Base-by-base conservation (phyloP, 768 basidiomycete genomes). In the Suillus placidus region DNA sequence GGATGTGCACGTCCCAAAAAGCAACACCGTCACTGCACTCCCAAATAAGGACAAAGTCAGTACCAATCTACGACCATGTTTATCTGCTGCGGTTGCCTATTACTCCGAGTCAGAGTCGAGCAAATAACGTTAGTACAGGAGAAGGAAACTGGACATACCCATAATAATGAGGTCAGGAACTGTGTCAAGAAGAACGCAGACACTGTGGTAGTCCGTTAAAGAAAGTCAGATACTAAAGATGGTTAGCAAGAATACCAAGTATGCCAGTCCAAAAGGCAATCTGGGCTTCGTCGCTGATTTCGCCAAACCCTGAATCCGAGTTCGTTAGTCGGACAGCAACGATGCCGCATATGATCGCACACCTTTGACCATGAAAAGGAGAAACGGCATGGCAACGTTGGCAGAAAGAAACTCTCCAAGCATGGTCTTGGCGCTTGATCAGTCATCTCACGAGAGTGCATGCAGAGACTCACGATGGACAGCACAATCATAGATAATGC, bases 301-400 rank as follows among this genome's bases (percentile, higher is more conserved):
- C 88, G 57, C 85, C 86, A 72, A 91, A 91, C 4, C 88, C 90
- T 91, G 67, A 18, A 57, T 56, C 65, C 49, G 10, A 49, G 58
- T 65, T 69, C 35, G 62, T 62, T 62, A 45, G 55, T 38, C 5
- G 7, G 49, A 61, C 51, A 70, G 18, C 38, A 60, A 70, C 66
- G 68, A 69, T 35, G 67, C 62, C 38, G 62, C 51, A 60, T 47
- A 13, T 20, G 23, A 61, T 58, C 62, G 65, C 79, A 58, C 67
- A 84, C 93, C 89, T 85, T 91, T 92, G 63, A 97, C 94, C 95
- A 98, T 98, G 81, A 95, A 95, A 52, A 98, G 80, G 63, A 98
- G 78, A 75, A 97, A 97, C 8, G 95, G 96, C 38, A 89, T 93
- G 32, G 91, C 93, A 55, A 94, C 93, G 75, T 97, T 97, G 26